Base-by-base conservation (phyloP, 2,329 filamentous ascomycete species). In the Ascochyta pisi region DNA sequence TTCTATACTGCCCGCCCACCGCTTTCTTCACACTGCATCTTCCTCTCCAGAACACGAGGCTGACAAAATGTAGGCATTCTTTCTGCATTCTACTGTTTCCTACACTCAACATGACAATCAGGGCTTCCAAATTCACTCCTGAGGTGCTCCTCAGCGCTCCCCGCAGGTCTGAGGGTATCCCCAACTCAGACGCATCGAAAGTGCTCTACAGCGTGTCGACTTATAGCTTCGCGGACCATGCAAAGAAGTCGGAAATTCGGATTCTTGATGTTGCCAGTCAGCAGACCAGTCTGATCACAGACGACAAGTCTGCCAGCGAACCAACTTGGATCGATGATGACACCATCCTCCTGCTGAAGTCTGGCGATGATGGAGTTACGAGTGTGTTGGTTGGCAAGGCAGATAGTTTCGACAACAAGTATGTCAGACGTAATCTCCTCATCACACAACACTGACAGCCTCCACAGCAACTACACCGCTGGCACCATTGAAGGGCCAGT, bases 141-240 rank as follows among this genome's bases (percentile, higher is more conserved):
- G 85, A 91, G 80, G 88, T 91, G 63, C 82, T 95, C 54, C 83
- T 95, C 68, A 88, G 88, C 62, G 89, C 89, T 15, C 89, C 90
- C 29, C 86, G 91, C 53, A 86, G 90, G 43, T 90, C 88, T 10
- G 74, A 86, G 15, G 90, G 86, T 43, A 74, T 86, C 1, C 90
- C 90, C n/a, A 94, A 92, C 72, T 73, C 81, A 34, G 80, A 84
- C 48, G 89, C 88, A 39, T 85, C 84, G 50, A 80, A 84, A 54
- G 81, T 88, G 42, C 76, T 92, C 26, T 92, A 88, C 69, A 86
- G 86, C 38, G 84, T 87, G 15, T 90, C 89, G 0, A 86, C 88
- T 1, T 96, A 96, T 75, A 93, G 87, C 5, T 96, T 96, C 74
- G 82, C 89, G 35, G 82, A 85, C 0, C 91, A 96, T 71, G 81